These are phyloP conservation scores for Inonotus hispidus DNA, from an alignment of 1,284 basidiomycete genomes.

Conservation along the genomic window DNA sequence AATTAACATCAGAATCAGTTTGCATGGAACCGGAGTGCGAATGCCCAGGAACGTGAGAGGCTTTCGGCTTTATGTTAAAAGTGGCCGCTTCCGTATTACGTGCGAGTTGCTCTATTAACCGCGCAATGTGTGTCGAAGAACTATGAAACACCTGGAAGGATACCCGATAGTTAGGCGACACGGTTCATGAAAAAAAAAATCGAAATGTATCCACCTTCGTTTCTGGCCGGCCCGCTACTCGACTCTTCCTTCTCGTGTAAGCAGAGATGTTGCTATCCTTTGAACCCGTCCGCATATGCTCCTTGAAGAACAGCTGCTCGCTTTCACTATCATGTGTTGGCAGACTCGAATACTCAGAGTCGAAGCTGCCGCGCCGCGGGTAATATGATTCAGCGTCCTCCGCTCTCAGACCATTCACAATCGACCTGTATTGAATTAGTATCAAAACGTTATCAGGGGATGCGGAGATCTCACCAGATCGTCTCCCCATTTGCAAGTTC, in stretches of 20 bases:
- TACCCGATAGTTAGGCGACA: slow-evolving; percentile 19
- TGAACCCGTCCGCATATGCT: slow-evolving; percentile 60
- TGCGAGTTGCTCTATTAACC: slow-evolving; percentile 73
- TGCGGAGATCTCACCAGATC: slow-evolving; percentile 52
- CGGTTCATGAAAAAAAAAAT: slow-evolving; percentile 14
- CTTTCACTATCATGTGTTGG: slow-evolving; percentile 46
- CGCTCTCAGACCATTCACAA: slow-evolving; percentile 75
- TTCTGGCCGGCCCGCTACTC: slow-evolving; percentile 57
- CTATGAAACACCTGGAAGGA: slow-evolving; percentile 68
- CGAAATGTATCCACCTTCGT: slow-evolving; percentile 55
- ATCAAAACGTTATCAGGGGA: slow-evolving; percentile 3
- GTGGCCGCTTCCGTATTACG: slow-evolving; percentile 73
- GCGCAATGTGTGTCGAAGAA: slow-evolving; percentile 69
- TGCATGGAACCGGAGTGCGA: slow-evolving; percentile 52
- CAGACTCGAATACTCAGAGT: slow-evolving; percentile 64
- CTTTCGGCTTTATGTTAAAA: slow-evolving; percentile 57
- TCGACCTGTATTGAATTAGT: slow-evolving; percentile 49
- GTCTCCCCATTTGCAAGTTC: slow-evolving; percentile 79
- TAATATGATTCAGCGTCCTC: slow-evolving; percentile 68
- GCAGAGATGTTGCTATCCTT: slow-evolving; percentile 57
- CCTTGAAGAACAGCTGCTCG: slow-evolving; percentile 66
- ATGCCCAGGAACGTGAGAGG: slow-evolving; percentile 36
- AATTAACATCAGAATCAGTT: slow-evolving; percentile 55
- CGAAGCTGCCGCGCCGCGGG: slow-evolving; percentile 60
- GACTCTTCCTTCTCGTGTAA: slow-evolving; percentile 51